Base-by-base conservation (phyloP, 495 filamentous ascomycete species). In the Cenococcum geophilum region DNA sequence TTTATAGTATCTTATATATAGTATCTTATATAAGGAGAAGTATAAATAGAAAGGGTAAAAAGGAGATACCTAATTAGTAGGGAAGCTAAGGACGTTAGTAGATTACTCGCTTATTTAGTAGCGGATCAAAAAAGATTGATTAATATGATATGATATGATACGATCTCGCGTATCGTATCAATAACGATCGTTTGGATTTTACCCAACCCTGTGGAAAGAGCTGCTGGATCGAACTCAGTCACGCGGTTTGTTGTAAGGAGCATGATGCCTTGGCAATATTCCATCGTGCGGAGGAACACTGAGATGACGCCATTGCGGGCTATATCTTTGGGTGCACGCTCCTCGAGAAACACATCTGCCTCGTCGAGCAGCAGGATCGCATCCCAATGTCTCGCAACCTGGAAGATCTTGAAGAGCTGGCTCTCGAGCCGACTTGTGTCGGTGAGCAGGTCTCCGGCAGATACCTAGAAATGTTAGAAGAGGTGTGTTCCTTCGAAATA, bases 171-270 rank as follows among this genome's bases (percentile, higher is more conserved):
- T n/a, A n/a, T n/a, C n/a, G n/a, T n/a, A n/a, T n/a, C n/a, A n/a
- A n/a, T n/a, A n/a, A n/a, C n/a, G n/a, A n/a, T n/a, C n/a, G n/a
- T n/a, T n/a, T n/a, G n/a, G n/a, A n/a, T n/a, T n/a, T n/a, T n/a
- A n/a, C n/a, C n/a, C n/a, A n/a, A n/a, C n/a, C n/a, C n/a, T n/a
- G n/a, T n/a, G n/a, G n/a, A n/a, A n/a, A n/a, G 51, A 5, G 32
- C 32, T 23, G 12, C 51, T 32, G 22, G 8, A 22, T 55, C 22
- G 18, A 55, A 55, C 10, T 21, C 23, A 9, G 5, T 32, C 8
- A 55, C 9, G 5, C 51, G 10, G 51, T 55, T 55, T 23, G 51
- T 55, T 10, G 34, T 37, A n/a, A 55, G 34, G 23, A 55, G 32
- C 22, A 55, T 55, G 22, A 55, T 32, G 5, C 51, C 51, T 14